phyloP scores from a whole-genome alignment of 2,329 filamentous ascomycete genomes.

The Capronia coronata region DNA sequence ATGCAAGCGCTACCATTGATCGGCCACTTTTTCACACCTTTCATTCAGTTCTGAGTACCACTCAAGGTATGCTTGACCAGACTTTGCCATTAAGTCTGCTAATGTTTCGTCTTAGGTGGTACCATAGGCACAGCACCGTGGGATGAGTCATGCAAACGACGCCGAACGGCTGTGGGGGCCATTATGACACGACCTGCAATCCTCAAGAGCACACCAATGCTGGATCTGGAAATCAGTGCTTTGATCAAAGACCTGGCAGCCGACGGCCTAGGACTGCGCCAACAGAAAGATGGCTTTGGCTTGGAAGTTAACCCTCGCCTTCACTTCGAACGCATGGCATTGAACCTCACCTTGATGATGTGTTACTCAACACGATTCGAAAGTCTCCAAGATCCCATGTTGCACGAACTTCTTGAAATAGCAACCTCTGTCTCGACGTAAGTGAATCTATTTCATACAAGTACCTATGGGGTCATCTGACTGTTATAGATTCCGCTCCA shows the following conservation, averaged over 20 bases:
- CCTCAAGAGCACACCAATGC: slow-evolving; percentile 10
- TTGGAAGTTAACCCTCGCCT: neutral
- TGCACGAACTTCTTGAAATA: neutral
- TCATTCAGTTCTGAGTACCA: neutral
- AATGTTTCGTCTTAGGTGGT: neutral
- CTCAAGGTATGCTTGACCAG: neutral
- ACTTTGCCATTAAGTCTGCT: neutral
- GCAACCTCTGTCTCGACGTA: neutral
- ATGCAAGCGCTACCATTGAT: neutral
- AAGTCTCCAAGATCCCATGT: neutral
- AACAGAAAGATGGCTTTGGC: slow-evolving; percentile 36
- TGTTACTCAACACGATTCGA: slow-evolving; percentile 1
- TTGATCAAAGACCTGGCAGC: neutral
- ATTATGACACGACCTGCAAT: neutral
- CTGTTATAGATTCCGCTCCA: neutral
- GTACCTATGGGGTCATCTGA: neutral
- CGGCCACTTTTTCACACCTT: slow-evolving; percentile 7
- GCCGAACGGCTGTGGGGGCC: neutral
- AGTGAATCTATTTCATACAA: neutral
- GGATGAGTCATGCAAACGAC: neutral
- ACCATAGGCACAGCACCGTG: slow-evolving; percentile 1
- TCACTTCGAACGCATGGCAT: neutral
- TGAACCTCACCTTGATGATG: slow-evolving; percentile 5
- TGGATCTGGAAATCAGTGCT: slow-evolving; percentile 48
- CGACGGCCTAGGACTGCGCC: slow-evolving; percentile 50